phyloP scores from a whole-genome alignment of 2,329 filamentous ascomycete species.

The Albophoma yamanashiensis region DNA sequence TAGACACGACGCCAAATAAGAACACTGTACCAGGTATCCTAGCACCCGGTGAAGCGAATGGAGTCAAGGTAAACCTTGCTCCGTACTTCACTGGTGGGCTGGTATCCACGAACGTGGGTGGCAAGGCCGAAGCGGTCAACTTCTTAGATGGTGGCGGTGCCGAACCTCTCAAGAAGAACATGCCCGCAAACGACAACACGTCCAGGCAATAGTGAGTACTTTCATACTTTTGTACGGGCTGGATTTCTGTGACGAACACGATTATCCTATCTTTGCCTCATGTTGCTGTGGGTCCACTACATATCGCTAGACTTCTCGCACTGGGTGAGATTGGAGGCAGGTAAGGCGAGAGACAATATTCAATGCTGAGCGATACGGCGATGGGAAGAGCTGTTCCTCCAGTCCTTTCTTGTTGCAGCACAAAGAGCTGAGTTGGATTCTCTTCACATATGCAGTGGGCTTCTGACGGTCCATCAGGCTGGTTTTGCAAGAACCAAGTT shows the following conservation, averaged over 20 bases:
- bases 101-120: slow-evolving; percentile 40
- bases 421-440: too few relatives aligned
- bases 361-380: not conserved
- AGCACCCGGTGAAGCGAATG: slow-evolving; percentile 35
- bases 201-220: not conserved
- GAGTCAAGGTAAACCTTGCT: slow-evolving; percentile 41
- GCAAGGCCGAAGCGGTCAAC: slow-evolving; percentile 39
- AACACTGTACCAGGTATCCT: slow-evolving; percentile 47
- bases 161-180: slow-evolving; percentile 42
- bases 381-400: too few relatives aligned
- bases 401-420: too few relatives aligned
- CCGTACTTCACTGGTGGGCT: slow-evolving; percentile 49
- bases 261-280: too few relatives aligned
- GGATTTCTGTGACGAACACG: too few relatives aligned
- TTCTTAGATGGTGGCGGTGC: slow-evolving; percentile 52
- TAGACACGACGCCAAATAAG: slow-evolving; percentile 42
- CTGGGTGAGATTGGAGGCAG: too few relatives aligned
- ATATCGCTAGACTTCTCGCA: not conserved
- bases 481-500: too few relatives aligned
- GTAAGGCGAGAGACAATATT: too few relatives aligned
- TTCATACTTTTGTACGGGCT: not conserved
- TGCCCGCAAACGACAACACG: slow-evolving; percentile 34
- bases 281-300: not conserved
- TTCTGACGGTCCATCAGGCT: too few relatives aligned
- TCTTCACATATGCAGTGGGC: too few relatives aligned